Evolutionary conservation across 2,329 filamentous ascomycete genomes (phyloP).

Genomic region (Fusarium scirpi): DNA sequence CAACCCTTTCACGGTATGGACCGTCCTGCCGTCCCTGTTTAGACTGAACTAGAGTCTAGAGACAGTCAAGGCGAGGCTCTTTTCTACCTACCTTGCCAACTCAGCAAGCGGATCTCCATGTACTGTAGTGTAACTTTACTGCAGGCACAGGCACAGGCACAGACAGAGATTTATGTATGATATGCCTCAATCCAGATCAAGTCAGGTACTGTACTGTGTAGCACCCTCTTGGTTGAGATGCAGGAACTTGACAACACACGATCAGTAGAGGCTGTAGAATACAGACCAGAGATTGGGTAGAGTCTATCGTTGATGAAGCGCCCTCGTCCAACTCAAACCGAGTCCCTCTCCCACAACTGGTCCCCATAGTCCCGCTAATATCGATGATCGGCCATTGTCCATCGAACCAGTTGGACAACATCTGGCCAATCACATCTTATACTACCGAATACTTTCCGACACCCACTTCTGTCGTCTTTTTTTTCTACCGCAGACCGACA

Average conservation of each 20-base stretch:
- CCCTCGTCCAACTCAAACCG: slow-evolving; percentile 29
- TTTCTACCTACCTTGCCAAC: slow-evolving; percentile 43
- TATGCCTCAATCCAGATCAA: slow-evolving; percentile 4
- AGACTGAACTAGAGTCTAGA: slow-evolving; percentile 33
- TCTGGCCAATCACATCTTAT: slow-evolving; percentile 40
- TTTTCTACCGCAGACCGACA: slow-evolving; percentile 43
- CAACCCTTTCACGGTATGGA: slow-evolving; percentile 39
- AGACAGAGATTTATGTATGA: slow-evolving; percentile 3
- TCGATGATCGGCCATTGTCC: slow-evolving; percentile 42
- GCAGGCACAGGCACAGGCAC: slow-evolving; percentile 17
- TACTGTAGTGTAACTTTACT: slow-evolving; percentile 21
- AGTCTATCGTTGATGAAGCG: slow-evolving; percentile 33
- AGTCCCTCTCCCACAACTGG: slow-evolving; percentile 35
- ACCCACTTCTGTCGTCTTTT: slow-evolving; percentile 34
- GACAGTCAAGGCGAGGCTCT: slow-evolving; percentile 6
- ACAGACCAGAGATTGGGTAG: slow-evolving; percentile 35
- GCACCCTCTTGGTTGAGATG: slow-evolving; percentile 31
- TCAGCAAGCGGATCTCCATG: slow-evolving; percentile 42
- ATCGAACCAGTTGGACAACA: slow-evolving; percentile 36
- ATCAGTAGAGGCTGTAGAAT: slow-evolving; percentile 9
- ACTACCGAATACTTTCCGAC: slow-evolving; percentile 29
- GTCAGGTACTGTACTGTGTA: slow-evolving; percentile 7
- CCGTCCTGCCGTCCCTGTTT: slow-evolving; percentile 28
- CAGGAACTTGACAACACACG: slow-evolving; percentile 45
- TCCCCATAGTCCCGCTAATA: slow-evolving; percentile 44